Evolutionary conservation across 73 alveolate genomes (phyloP).

Genomic region (Halteria grandinella): DNA sequence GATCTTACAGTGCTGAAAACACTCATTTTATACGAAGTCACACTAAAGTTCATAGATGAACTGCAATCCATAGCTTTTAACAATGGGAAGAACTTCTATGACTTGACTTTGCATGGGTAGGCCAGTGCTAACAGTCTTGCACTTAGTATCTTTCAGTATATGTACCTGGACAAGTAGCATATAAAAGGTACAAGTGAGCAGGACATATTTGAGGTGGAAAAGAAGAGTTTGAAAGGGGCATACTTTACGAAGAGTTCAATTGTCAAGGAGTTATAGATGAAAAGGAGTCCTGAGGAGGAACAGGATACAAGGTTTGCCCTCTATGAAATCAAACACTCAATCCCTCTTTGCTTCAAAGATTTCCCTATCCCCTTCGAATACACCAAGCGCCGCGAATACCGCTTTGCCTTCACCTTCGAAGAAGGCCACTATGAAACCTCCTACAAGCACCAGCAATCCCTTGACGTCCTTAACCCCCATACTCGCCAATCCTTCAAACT

Average conservation of each 20-base stretch:
- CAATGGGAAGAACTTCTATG: neutral
- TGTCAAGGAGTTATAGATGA: too few species aligned
- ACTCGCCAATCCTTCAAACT: constrained; percentile 7
- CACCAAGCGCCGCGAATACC: neutral
- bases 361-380: constrained; percentile 33
- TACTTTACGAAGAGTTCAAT: neutral
- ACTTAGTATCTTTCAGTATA: constrained; percentile 2
- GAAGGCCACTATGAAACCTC: neutral
- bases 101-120: constrained; percentile 20
- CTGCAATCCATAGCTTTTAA: neutral
- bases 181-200: constrained; percentile 28
- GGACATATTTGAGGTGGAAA: constrained; percentile 24
- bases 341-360: constrained; percentile 5
- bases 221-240: constrained; percentile 14
- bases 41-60: neutral
- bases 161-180: constrained; percentile 25
- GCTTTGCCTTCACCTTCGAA: neutral
- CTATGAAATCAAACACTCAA: neutral
- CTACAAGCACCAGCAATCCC: neutral
- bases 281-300: too few species aligned
- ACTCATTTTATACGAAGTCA: neutral
- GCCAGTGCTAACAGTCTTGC: constrained; percentile 15
- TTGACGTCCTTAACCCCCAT: neutral
- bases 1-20: too few species aligned
- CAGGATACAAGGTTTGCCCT: too few species aligned